Base-by-base conservation (phyloP, 2,329 filamentous ascomycete genomes). In the Didymosphaeria variabile region DNA sequence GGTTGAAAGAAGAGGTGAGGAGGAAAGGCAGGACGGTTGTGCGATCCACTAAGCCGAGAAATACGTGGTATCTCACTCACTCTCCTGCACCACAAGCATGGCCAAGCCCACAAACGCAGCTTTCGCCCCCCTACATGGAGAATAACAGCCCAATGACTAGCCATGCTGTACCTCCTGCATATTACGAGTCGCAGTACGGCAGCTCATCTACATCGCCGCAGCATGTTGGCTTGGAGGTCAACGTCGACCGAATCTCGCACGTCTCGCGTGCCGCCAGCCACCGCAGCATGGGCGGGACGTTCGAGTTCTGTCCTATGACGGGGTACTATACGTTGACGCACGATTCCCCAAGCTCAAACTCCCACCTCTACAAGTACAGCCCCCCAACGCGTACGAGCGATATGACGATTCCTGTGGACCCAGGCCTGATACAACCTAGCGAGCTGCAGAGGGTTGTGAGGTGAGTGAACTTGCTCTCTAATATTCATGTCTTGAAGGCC, bases 1-100 rank as follows among this genome's bases (percentile, higher is more conserved):
- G 61, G 10, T 62, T 74, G 1, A 65, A 67, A 53, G 64, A 72
- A 15, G 71, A 74, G 44, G 57, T 72, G 8, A 57, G 66, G 2
- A 61, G 68, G n/a, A 72, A 67, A 56, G 51, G 64, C 23, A 63
- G 63, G 42, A 71, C 63, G 1, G 57, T 69, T 34, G n/a, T 36
- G 32, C 4, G 56, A 5, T n/a, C n/a, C 15, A 44, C 38, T 2
- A 23, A 44, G n/a, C 38, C 36, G 6, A 13, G 52, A 0, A 32
- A 45, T 10, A 32, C 36, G 4, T 55, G 52, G 52, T 21, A 34
- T 7, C 38, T 44, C 21, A 51, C 49, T 40, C 6, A 38, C 32
- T 19, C 46, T 9, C 36, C 47, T 2, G n/a, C 31, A 10, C 3
- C 15, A 19, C 52, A 34, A 10, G 15, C n/a, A 5, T 44, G 50